A percentile compares a stretch with the other conserved stretches of the same genome.
Evolutionary conservation across 257 asterid species (phyloP).

Genomic region (Scutellaria minor): DNA sequence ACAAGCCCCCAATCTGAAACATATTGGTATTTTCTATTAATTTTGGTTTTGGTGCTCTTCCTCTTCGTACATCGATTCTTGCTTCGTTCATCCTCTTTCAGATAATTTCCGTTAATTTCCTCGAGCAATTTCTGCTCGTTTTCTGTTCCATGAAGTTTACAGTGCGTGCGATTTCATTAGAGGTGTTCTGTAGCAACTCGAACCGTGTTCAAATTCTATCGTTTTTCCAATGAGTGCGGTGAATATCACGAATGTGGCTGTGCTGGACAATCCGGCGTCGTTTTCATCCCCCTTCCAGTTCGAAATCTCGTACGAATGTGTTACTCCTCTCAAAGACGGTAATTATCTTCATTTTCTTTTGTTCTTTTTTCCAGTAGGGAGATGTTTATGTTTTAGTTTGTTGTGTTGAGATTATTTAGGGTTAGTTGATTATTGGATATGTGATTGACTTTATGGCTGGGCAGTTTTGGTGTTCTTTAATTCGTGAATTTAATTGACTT

Average conservation of each 20-base stretch:
- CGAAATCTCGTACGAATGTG: slow-evolving; percentile 96
- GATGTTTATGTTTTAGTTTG: slow-evolving; percentile 16
- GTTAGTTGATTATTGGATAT: slow-evolving; percentile 26
- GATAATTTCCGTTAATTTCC: neutral
- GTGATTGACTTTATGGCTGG: slow-evolving; percentile 9
- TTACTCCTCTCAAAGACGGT: slow-evolving; percentile 87
- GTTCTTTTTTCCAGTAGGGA: neutral
- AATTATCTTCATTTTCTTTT: slow-evolving; percentile 5
- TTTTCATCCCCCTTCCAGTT: slow-evolving; percentile 87
- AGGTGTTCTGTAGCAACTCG: slow-evolving; percentile 27
- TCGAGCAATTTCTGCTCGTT: neutral
- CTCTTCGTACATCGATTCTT: slow-evolving; percentile 24
- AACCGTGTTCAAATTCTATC: slow-evolving; percentile 1
- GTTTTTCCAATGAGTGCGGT: slow-evolving; percentile 78
- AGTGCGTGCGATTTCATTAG: slow-evolving; percentile 15
- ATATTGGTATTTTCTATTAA: neutral
- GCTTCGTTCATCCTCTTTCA: slow-evolving; percentile 32
- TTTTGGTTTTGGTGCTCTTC: slow-evolving; percentile 18
- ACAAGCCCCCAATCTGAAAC: slow-evolving; percentile 6
- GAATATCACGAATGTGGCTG: slow-evolving; percentile 86
- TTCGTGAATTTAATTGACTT: neutral
- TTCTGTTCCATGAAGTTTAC: slow-evolving; percentile 39
- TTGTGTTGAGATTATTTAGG: slow-evolving; percentile 34
- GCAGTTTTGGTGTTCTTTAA: neutral
- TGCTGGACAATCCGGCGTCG: slow-evolving; percentile 94